Evolutionary conservation across 2,329 filamentous ascomycete species (phyloP), one percentile per base, ranked within the genome.

Genomic region (Blastomyces emzantsi): DNA sequence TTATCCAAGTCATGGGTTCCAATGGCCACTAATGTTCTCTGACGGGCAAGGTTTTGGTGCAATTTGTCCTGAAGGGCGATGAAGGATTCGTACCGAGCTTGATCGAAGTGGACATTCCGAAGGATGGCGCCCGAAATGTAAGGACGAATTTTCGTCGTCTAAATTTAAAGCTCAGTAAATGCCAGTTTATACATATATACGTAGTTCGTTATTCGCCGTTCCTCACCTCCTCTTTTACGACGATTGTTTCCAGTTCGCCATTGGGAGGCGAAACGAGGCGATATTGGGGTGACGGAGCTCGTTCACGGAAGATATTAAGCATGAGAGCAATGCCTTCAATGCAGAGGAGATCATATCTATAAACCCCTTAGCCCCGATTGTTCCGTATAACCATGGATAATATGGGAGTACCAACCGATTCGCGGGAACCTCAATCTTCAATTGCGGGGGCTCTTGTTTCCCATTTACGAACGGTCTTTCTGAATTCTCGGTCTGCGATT

Each of bases 401-500:
- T 55, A 28, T n/a, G 19, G 30, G 15, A 43, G 41, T 39, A 70
- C 87, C 79, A 87, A 92, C 79, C 91, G 87, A 79, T 97, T 97
- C 73, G 94, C 93, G 67, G 92, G 92, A 72, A 97, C 96, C 77
- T 97, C 93, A 74, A 99, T 97, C 83, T 97, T 97, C 73, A 97
- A 85, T 79, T 97, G 90, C 63, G 94, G 88, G 61, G 90, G 86
- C 78, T 96, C 90, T 77, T 95, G 89, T 70, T 88, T 85, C 74
- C 89, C 89, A 79, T 91, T 83, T 71, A 90, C 83, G 64, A 89
- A 80, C 41, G 90, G 89, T 57, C 90, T 83, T 68, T 90, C 86
- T 64, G 85, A 82, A 71, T 90, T 83, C 69, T 90, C 88, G 60
- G 90, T 94, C 80, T 79, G 70, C 63, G 60, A 68, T 67, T 64